A percentile compares a stretch with the other conserved stretches of the same genome.
These are phyloP conservation scores for Heliamphora pulchella DNA, from an alignment of 179 eudicot species.

Conservation along the genomic window DNA sequence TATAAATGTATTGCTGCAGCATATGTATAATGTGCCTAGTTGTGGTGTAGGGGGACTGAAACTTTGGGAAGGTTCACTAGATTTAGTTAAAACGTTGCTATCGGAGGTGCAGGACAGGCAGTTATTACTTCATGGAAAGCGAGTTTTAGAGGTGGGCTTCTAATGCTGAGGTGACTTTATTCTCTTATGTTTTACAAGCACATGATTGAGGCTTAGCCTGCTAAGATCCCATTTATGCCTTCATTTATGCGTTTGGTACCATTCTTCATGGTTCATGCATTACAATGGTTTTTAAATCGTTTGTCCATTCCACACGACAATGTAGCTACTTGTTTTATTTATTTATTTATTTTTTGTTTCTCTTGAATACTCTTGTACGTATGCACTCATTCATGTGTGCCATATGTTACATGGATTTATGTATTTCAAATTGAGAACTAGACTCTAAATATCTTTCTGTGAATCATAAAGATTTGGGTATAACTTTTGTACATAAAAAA, in stretches of 20 bases:
- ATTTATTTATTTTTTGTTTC: background rate
- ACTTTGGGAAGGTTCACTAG: conserved; percentile 98
- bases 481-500: background rate
- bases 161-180: conserved; percentile 34
- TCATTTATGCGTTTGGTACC: background rate
- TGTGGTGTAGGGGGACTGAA: conserved; percentile 72
- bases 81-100: conserved; percentile 64
- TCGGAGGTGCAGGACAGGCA: conserved; percentile 53
- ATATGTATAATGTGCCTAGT: conserved; percentile 8
- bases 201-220: background rate
- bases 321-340: background rate
- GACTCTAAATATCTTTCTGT: background rate
- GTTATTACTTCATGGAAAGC: conserved; percentile 56
- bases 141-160: conserved; percentile 83
- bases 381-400: background rate
- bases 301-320: background rate
- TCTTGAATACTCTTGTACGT: background rate
- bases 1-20: background rate
- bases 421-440: background rate
- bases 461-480: background rate
- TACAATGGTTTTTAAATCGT: background rate
- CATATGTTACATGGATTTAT: background rate
- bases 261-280: background rate
- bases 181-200: background rate
- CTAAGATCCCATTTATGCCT: background rate